Evolutionary conservation across 2,329 filamentous ascomycete species (phyloP).

Genomic region (Sclerotiophoma versabilis): DNA sequence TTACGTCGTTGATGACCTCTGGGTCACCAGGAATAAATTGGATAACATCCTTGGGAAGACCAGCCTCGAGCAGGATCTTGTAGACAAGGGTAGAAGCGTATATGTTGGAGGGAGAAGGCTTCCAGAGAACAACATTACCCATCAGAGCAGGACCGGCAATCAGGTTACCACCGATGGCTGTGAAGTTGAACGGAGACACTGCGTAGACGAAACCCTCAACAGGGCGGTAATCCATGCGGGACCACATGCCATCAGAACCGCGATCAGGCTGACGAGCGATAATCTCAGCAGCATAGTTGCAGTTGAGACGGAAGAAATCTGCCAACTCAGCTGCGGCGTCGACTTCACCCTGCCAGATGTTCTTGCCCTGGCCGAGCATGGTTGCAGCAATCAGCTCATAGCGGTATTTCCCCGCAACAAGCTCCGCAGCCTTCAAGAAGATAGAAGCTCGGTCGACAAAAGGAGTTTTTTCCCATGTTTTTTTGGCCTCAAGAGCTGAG

Average conservation of each 20-base stretch:
- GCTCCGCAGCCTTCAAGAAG: constrained; percentile 92
- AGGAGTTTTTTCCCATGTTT: constrained; percentile 81
- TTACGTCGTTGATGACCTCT: constrained; percentile 77
- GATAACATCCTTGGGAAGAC: constrained; percentile 84
- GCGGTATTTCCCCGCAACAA: constrained; percentile 87
- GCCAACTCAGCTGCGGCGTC: constrained; percentile 89
- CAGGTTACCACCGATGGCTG: constrained; percentile 88
- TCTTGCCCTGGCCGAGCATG: constrained; percentile 96
- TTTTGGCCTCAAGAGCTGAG: constrained; percentile 80
- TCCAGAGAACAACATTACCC: constrained; percentile 95
- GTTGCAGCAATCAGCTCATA: constrained; percentile 95
- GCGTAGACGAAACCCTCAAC: constrained; percentile 95
- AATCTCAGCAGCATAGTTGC: constrained; percentile 88
- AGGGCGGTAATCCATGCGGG: constrained; percentile 81
- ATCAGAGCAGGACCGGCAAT: constrained; percentile 81
- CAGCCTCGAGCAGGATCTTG: constrained; percentile 89
- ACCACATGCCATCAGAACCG: constrained; percentile 84
- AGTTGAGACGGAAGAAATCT: constrained; percentile 91
- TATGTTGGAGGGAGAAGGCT: constrained; percentile 85
- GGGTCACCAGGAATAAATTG: constrained; percentile 91
- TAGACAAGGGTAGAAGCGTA: constrained; percentile 87
- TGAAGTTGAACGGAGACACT: constrained; percentile 94
- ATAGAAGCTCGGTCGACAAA: constrained; percentile 90
- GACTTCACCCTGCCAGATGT: constrained; percentile 97
- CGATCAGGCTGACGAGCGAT: constrained; percentile 85